Conservation (phyloP, 116 monocot genomes). For the Zostera marina region DNA sequence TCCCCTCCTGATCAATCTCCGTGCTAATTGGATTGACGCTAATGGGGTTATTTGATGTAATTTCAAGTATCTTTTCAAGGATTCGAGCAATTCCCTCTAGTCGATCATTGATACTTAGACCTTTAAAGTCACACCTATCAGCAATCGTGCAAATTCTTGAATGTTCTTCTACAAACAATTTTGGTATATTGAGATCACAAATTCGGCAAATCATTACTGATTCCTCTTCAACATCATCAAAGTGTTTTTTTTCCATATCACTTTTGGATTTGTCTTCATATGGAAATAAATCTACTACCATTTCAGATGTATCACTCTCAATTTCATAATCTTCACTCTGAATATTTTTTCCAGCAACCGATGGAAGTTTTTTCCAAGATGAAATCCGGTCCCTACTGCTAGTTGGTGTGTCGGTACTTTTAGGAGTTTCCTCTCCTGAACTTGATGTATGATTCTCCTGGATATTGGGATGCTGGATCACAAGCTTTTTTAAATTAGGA, state of each 20-base stretch:
- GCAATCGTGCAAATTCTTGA: slow-evolving; percentile 72
- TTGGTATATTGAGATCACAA: slow-evolving; percentile 93
- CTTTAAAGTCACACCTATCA: slow-evolving; percentile 76
- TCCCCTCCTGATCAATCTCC: slow-evolving; percentile 12
- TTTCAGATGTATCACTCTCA: slow-evolving; percentile 9
- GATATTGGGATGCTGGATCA: slow-evolving; percentile 15
- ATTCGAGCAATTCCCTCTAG: slow-evolving; percentile 58
- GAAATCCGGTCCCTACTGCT: slow-evolving; percentile 53
- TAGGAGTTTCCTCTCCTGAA: slow-evolving; percentile 3
- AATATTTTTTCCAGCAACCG: slow-evolving; percentile 54
- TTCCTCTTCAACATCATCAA: slow-evolving; percentile 4
- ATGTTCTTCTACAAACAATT: slow-evolving; percentile 60
- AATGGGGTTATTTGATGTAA: slow-evolving; percentile 11
- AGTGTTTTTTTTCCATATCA: neutral
- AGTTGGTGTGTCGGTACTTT: slow-evolving; percentile 17
- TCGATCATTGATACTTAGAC: slow-evolving; percentile 53
- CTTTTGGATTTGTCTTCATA: slow-evolving; percentile 8
- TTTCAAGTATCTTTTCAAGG: slow-evolving; percentile 58
- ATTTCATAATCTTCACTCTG: slow-evolving; percentile 13
- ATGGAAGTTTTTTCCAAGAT: slow-evolving; percentile 93
- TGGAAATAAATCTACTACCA: slow-evolving; percentile 11
- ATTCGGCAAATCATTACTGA: slow-evolving; percentile 81
- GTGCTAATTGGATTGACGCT: neutral
- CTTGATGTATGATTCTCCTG: slow-evolving; percentile 32
- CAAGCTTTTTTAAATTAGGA: slow-evolving; percentile 13